Evolutionary conservation across 1,139 yeast genomes (phyloP), one percentile per base, ranked within the genome.

Genomic region (Geotrichum siamense): DNA sequence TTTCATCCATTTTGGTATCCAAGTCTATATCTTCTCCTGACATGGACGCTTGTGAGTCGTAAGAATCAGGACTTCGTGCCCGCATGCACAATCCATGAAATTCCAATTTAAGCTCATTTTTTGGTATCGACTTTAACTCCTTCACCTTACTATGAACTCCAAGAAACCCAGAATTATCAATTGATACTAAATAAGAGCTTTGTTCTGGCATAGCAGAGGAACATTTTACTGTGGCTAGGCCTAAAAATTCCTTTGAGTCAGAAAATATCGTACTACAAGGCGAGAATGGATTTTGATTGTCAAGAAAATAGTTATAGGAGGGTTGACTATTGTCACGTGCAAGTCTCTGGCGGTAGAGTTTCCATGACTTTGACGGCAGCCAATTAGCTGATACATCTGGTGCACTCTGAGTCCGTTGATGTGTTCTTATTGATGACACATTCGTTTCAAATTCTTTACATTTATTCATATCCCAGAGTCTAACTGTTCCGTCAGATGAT

Each of bases 401-500:
- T 15, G 17, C 41, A 8, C 32, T 15, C 16, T 16, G 27, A 6
- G 45, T 27, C 5, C 38, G 28, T 9, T 30, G 16, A 5, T 30
- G 33, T 3, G 26, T 23, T 4, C 15, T 13, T 16, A 12, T 13
- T 23, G 12, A 10, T n/a, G 21, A 5, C 5, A 22, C 10, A 2
- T 23, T 23, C 15, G 33, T 31, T 22, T 17, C 15, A 35, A 25
- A 33, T 15, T 51, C 48, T 31, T 51, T 41, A 40, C 51, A 50
- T 35, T 58, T 54, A 12, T 72, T 63, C 32, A 79, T 63, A 59
- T 79, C 81, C 94, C 94, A 84, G 53, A 79, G 82, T 12, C 82
- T 69, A 13, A 84, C 74, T 48, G 75, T 76, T 2, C 93, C 93
- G 57, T 83, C 91, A 49, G 70, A 67, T 2, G 84, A 78, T 4